Base-by-base conservation (phyloP, 768 basidiomycete species). In the Asterophora lycoperdoides region DNA sequence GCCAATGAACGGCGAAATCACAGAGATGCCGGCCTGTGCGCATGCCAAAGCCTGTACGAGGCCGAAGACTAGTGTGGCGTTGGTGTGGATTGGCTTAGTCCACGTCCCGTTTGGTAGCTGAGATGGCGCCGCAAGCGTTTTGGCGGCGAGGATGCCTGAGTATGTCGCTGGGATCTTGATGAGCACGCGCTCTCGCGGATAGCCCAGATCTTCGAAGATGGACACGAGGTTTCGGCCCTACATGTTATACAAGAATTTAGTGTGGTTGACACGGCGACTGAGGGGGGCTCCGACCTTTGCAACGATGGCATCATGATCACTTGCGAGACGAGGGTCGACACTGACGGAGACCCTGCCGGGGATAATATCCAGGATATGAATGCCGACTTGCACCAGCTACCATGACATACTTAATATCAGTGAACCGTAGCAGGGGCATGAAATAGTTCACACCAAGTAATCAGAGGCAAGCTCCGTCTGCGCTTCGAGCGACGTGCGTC, bases 1-100 rank as follows among this genome's bases (percentile, higher is more conserved):
- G n/a, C 69, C 69, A 8, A 71, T 60, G 57, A 70, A 71, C 1
- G 68, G 67, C 1, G 68, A 70, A 18, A 70, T 61, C 15, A 70
- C 67, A 0, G 64, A 48, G 9, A 62, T 54, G 7, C 67, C 64
- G 1, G 70, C 68, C 43, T 70, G 65, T 0, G 68, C 70, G 19
- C 68, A 70, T 14, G 68, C 70, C 17, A 64, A 43, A 6, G 70
- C 70, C 41, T 71, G 70, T 3, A 64, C 58, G 34, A 60, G 53
- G 8, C 67, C 60, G 51, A 70, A 70, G 5, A 71, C 49, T 23
- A 70, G 65, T 1, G 68, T 70, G n/a, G 68, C 55, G 51, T 70
- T 71, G 15, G 68, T 68, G 56, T 64, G 60, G 41, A 69, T 65
- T 5, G 62, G 56, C 13, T 37, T 36, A 4, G 42, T 48, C 13